phyloP scores from a whole-genome alignment of 2,329 filamentous ascomycete species.

The Verticillium alfalfae region DNA sequence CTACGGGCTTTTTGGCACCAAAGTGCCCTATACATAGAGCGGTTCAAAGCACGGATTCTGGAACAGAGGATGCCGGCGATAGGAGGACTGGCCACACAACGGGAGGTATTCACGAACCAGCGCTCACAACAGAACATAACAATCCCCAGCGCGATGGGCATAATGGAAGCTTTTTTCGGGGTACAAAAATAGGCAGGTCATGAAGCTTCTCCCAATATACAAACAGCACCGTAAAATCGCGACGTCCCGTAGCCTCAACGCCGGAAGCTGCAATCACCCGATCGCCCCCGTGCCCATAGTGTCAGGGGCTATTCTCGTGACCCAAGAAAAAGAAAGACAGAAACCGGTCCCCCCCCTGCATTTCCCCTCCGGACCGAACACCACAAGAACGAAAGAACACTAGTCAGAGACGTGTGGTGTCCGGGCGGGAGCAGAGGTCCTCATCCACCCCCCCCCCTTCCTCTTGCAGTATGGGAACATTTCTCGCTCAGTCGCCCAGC shows the following conservation, averaged over 20 bases:
- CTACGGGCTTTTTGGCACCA: constrained; percentile 62
- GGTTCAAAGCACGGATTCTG: neutral
- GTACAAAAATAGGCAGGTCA: neutral
- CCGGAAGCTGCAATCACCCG: neutral
- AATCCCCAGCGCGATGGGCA: neutral
- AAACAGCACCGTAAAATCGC: neutral
- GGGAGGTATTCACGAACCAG: neutral
- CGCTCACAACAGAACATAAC: neutral
- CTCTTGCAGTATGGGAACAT: no score
- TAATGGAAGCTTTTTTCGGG: neutral
- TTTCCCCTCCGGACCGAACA: neutral
- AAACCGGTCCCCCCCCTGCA: neutral
- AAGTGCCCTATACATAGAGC: constrained; percentile 30
- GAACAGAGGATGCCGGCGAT: neutral
- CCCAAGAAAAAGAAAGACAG: neutral
- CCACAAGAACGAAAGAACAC: neutral
- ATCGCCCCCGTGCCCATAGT: neutral
- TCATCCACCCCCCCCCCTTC: no score
- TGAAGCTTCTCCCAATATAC: neutral
- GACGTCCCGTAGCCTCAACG: neutral
- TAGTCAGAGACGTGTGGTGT: neutral
- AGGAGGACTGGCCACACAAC: no score
- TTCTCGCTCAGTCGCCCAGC: constrained; percentile 30
- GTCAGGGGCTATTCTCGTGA: neutral
- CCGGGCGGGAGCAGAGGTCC: neutral